These are phyloP conservation scores for Paragyromitra xinjiangensis DNA, from an alignment of 495 filamentous ascomycete species.

Conservation along the genomic window DNA sequence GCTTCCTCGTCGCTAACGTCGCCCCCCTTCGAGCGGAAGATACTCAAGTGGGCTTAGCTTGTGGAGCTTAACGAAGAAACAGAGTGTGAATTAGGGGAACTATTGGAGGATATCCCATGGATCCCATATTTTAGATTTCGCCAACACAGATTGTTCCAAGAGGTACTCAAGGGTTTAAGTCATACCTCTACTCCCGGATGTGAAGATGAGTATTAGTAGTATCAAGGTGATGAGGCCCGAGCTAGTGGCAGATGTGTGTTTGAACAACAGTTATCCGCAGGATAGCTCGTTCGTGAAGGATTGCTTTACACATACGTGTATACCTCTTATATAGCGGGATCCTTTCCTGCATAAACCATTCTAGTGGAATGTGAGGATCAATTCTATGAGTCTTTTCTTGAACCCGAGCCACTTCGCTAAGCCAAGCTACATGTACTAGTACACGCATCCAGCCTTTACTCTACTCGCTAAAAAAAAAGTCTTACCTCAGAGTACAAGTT, in stretches of 20 bases:
- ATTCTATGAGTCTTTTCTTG: no score
- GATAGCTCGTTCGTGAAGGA: no score
- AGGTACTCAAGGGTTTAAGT: background rate
- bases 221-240: background rate
- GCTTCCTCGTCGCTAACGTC: slow-evolving; percentile 20
- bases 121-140: background rate
- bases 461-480: no score
- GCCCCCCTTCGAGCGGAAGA: slow-evolving; percentile 10
- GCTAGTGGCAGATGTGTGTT: background rate
- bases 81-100: background rate
- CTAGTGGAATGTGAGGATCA: background rate
- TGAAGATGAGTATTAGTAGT: background rate
- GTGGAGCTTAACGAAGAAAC: background rate
- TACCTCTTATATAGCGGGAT: no score
- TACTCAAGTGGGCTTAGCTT: background rate
- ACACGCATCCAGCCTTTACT: no score
- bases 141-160: background rate
- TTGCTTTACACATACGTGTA: no score
- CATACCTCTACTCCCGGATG: background rate
- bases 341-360: background rate
- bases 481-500: no score
- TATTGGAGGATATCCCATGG: background rate
- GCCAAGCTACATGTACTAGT: no score
- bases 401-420: no score
- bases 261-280: background rate